Base-by-base conservation (phyloP, 2,329 filamentous ascomycete genomes). In the Fusarium equiseti region DNA sequence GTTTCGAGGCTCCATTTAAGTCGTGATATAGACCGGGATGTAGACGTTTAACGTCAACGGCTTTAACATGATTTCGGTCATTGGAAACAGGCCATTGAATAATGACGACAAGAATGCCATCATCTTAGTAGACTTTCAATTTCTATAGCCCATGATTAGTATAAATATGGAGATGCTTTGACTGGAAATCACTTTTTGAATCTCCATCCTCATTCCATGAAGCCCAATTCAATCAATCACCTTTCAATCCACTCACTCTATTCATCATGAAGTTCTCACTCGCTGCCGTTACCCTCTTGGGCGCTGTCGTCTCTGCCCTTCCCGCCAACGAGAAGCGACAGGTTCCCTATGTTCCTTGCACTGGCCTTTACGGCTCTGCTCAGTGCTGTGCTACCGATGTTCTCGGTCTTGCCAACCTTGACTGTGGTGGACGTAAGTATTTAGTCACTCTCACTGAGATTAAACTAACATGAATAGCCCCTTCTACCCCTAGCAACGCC, bases 341-440 rank as follows among this genome's bases (percentile, higher is more conserved):
- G 32, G 58, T 70, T 20, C 42, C 42, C 8, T 85, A 84, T 59
- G 53, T 73, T 11, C 77, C 84, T 44, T 86, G 85, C 74, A 78
- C 77, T 31, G 80, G 79, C 20, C 79, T 85, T 22, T 84, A 84
- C 72, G 77, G 75, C 70, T 81, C 72, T 32, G 74, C 85, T 6
- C 83, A 86, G 70, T 91, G 89, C 83, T 91, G 89, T 76, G 86
- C 88, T 16, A 89, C 88, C 26, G 86, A 90, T 70, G 83, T 91
- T 35, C 84, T 90, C 42, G 84, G 86, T 63, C 67, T 90, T 62
- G 87, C 84, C 5, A 81, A 88, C 76, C 80, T 90, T 26, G 81
- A 91, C 81, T 91, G 89, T 77, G 79, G 74, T 20, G 76, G 80
- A 62, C 87, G 87, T 88, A 81, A 72, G 86, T 81, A 11, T 9